Percentiles rank a stretch among this genome's conserved stretches.
These are phyloP conservation scores for Parasitella parasitica DNA, from an alignment of 371 early-diverging fungal species.

Conservation along the genomic window DNA sequence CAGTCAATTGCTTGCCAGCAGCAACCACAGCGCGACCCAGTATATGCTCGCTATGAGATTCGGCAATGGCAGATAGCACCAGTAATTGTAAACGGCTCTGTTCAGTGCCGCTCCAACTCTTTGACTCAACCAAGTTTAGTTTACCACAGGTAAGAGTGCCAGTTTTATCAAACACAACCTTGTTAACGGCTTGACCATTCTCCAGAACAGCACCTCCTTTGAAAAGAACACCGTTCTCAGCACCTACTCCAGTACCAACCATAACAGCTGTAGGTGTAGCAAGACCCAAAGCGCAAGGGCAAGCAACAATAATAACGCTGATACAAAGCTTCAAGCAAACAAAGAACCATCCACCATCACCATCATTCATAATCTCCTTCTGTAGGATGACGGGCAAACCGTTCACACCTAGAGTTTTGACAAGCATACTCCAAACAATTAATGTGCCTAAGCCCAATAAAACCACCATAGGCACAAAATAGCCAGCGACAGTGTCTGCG, in stretches of 20 bases:
- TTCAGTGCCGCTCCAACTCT: constrained; percentile 14
- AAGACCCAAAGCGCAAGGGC: constrained; percentile 95
- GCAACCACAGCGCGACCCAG: constrained; percentile 78
- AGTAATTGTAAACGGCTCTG: constrained; percentile 16
- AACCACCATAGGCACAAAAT: constrained; percentile 91
- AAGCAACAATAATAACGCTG: constrained; percentile 94
- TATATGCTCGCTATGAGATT: constrained; percentile 85
- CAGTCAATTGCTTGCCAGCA: constrained; percentile 53
- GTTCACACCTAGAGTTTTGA: constrained; percentile 42
- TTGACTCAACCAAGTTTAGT: constrained; percentile 66
- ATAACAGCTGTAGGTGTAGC: constrained; percentile 97
- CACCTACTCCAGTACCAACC: constrained; percentile 97
- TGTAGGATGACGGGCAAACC: constrained; percentile 58
- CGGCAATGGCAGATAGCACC: constrained; percentile 67
- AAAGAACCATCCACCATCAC: constrained; percentile 68
- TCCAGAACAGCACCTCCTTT: constrained; percentile 87
- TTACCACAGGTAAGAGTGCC: constrained; percentile 92
- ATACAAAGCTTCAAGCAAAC: constrained; percentile 89
- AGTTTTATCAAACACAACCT: constrained; percentile 95
- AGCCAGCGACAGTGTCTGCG: constrained; percentile 80
- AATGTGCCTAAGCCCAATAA: constrained; percentile 73
- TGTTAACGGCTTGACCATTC: constrained; percentile 76
- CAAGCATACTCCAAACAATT: constrained; percentile 72
- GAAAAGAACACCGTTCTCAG: constrained; percentile 86
- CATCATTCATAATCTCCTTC: constrained; percentile 45